These are phyloP conservation scores for Pseudomonodictys pantanalensis DNA, from an alignment of 495 filamentous ascomycete species.

Conservation along the genomic window DNA sequence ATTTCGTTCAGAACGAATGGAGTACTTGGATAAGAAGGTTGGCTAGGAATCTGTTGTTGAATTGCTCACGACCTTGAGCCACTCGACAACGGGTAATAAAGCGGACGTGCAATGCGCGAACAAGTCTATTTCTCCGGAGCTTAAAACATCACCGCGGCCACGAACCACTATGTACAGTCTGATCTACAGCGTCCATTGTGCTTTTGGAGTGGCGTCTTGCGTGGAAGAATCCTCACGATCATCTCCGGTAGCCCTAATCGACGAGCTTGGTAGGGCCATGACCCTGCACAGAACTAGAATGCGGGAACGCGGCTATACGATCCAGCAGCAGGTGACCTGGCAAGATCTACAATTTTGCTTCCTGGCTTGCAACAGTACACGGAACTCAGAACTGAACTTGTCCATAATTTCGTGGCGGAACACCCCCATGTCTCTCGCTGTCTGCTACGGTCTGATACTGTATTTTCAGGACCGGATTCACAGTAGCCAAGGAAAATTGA, in stretches of 20 bases:
- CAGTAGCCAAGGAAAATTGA: neutral
- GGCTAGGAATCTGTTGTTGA: too few relatives aligned
- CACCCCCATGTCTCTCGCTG: neutral
- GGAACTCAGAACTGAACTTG: too few relatives aligned
- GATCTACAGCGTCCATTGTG: neutral
- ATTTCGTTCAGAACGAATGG: neutral
- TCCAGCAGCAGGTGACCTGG: neutral
- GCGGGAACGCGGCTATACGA: neutral
- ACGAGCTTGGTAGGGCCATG: neutral
- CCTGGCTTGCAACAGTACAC: too few relatives aligned
- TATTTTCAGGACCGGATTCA: neutral
- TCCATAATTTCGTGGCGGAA: neutral
- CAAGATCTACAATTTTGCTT: neutral
- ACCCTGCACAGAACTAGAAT: neutral
- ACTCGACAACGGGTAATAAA: too few relatives aligned
- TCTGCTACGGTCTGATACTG: neutral
- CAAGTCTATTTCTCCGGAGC: too few relatives aligned
- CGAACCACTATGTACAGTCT: too few relatives aligned
- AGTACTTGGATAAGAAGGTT: too few relatives aligned
- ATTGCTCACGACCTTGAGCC: too few relatives aligned
- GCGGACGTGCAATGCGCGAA: too few relatives aligned
- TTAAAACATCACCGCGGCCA: too few relatives aligned
- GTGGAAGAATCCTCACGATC: neutral
- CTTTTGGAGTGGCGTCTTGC: neutral
- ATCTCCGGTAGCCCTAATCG: neutral